Evolutionary conservation across 2,329 filamentous ascomycete species (phyloP), one percentile per base, ranked within the genome.

Genomic region (Hypoxylon sp.): DNA sequence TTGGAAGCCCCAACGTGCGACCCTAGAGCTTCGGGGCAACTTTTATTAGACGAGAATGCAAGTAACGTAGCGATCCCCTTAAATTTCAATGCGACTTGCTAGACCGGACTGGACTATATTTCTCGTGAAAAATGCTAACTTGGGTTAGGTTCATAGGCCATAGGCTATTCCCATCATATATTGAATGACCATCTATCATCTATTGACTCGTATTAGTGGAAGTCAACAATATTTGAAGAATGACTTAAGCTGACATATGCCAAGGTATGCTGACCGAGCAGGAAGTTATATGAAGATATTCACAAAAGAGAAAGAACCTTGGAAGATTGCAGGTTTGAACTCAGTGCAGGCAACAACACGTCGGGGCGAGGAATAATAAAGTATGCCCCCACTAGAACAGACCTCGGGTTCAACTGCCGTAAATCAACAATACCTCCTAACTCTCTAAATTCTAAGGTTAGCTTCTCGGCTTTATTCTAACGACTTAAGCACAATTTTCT

Each of bases 1-100:
- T 52, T 29, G 51, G 33, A 46, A 53, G 42, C 24, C 35, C 26
- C 17, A 31, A 54, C 31, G 42, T 37, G 42, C 39, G 31, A 33
- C 33, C 42, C 51, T 54, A 44, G 54, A 31, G 48, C 39, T 22
- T 39, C 29, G 35, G 54, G 22, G 52, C 57, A 63, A 47, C 47
- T 35, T 31, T 29, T 3, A 26, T n/a, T 33, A 35, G 10, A 8
- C 24, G 26, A 14, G 22, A 11, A 55, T 54, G 57, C n/a, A 61
- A 31, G 57, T 52, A 66, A 61, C 53, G 47, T 64, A 61, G 58
- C 46, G 33, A 55, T 14, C 53, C 10, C n/a, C 47, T 46, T 51
- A 11, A 46, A 35, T 29, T 53, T 64, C 5, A 35, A 57, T 57
- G n/a, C 44, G 17, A 55, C 42, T 55, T 58, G 35, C n/a, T 47